A percentile compares a stretch with the other conserved stretches of the same genome.
Evolutionary conservation across 495 filamentous ascomycete species (phyloP).

Genomic region (Aspergillus homomorphus): DNA sequence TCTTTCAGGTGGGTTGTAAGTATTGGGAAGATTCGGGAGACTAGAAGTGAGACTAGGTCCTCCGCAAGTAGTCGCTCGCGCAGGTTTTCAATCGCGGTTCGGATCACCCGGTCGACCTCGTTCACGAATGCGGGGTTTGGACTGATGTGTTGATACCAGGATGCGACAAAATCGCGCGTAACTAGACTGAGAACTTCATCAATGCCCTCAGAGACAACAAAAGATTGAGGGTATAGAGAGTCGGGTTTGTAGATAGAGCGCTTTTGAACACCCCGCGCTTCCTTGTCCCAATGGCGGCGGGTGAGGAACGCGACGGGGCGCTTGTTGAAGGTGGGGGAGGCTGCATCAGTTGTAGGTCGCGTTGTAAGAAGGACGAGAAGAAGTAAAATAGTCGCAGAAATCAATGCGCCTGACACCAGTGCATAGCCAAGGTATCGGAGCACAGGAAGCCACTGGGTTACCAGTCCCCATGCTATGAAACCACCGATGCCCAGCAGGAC

Average conservation of each 20-base stretch:
- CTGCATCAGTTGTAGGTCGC: constrained; percentile 41
- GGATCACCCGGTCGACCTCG: constrained; percentile 77
- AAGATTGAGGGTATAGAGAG: constrained; percentile 74
- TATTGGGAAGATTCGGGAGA: constrained; percentile 80
- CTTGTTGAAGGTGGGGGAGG: constrained; percentile 24
- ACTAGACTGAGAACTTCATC: constrained; percentile 77
- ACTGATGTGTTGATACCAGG: constrained; percentile 89
- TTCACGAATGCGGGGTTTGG: constrained; percentile 73
- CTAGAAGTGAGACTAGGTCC: constrained; percentile 77
- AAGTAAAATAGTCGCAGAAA: constrained; percentile 51
- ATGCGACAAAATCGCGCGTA: constrained; percentile 77
- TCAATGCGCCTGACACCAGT: constrained; percentile 61
- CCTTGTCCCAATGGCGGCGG: constrained; percentile 62
- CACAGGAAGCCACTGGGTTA: constrained; percentile 72
- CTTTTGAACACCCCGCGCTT: constrained; percentile 58
- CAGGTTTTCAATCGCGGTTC: constrained; percentile 68
- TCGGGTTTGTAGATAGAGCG: constrained; percentile 46
- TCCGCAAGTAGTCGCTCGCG: constrained; percentile 63
- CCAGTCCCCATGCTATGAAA: constrained; percentile 84
- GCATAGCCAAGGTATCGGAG: constrained; percentile 80
- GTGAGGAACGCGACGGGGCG: constrained; percentile 57
- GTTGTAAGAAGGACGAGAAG: constrained; percentile 60
- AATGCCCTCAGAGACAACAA: constrained; percentile 72
- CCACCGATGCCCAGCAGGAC: constrained; percentile 62
- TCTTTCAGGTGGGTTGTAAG: constrained; percentile 88